phyloP scores from a whole-genome alignment of 352 stramenopile genomes.

The Pythium rhizo-oryzae region DNA sequence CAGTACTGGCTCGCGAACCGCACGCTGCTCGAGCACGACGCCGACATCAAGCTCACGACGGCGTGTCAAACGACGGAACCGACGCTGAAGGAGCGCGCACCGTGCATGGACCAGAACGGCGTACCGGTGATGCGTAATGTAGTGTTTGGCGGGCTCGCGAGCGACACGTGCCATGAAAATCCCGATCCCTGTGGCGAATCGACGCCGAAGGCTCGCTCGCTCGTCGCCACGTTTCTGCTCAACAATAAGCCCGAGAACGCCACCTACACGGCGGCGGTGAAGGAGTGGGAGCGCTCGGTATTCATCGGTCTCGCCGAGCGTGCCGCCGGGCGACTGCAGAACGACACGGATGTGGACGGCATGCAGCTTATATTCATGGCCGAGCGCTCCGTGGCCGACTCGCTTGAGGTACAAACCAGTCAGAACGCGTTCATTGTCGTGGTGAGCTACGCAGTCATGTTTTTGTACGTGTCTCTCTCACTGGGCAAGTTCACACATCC shows the following conservation, averaged over 20 bases:
- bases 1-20: slow-evolving; percentile 77
- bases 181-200: slow-evolving; percentile 84
- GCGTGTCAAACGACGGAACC: slow-evolving; percentile 82
- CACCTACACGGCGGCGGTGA: slow-evolving; percentile 71
- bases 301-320: slow-evolving; percentile 54
- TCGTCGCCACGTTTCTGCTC: slow-evolving; percentile 91
- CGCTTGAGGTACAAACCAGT: slow-evolving; percentile 79
- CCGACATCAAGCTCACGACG: slow-evolving; percentile 86
- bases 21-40: slow-evolving; percentile 60
- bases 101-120: slow-evolving; percentile 91
- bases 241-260: slow-evolving; percentile 73
- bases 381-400: slow-evolving; percentile 83
- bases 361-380: slow-evolving; percentile 89
- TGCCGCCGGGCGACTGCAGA: neutral
- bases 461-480: slow-evolving; percentile 88
- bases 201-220: slow-evolving; percentile 70
- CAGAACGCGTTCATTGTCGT: slow-evolving; percentile 90
- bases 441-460: slow-evolving; percentile 91
- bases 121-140: slow-evolving; percentile 89
- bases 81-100: slow-evolving; percentile 48
- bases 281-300: slow-evolving; percentile 82
- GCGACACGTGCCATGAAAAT: slow-evolving; percentile 70
- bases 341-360: slow-evolving; percentile 27
- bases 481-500: slow-evolving; percentile 73
- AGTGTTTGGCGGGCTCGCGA: slow-evolving; percentile 79